A percentile compares a stretch with the other conserved stretches of the same genome.
These are phyloP conservation scores for Thyridium curvatum DNA, from an alignment of 2,329 filamentous ascomycete genomes.

Conservation along the genomic window DNA sequence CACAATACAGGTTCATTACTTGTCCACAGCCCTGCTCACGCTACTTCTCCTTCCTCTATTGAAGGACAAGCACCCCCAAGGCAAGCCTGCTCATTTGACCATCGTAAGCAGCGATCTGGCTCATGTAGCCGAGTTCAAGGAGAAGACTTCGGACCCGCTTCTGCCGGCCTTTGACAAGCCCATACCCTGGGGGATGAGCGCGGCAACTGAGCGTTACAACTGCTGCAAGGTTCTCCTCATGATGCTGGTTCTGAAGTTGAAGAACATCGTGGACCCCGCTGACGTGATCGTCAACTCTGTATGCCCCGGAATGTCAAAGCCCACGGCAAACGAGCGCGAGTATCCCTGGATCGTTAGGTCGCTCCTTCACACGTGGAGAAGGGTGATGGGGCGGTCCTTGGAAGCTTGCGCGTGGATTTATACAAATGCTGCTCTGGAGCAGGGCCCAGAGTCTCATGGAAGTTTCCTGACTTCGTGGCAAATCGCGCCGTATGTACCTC, in stretches of 20 bases:
- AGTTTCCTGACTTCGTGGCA: constrained; percentile 1
- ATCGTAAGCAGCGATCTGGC: not conserved
- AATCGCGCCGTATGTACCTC: not conserved
- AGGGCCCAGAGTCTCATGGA: constrained; percentile 1
- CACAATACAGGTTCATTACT: not conserved
- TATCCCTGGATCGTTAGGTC: not conserved
- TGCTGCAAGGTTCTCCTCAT: not conserved
- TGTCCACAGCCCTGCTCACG: constrained; percentile 1
- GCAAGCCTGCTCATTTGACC: constrained; percentile 1
- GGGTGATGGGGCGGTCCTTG: not conserved
- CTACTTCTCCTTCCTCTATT: not conserved
- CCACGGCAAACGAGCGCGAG: constrained; percentile 1
- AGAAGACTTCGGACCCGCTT: not conserved
- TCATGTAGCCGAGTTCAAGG: not conserved
- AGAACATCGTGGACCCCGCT: not conserved
- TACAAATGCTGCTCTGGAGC: not conserved
- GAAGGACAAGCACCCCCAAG: not conserved
- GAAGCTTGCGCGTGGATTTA: constrained; percentile 1
- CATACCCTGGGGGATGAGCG: not conserved
- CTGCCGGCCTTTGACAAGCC: constrained; percentile 1
- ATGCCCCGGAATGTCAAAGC: constrained; percentile 1
- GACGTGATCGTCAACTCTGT: constrained; percentile 1
- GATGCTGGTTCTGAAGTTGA: constrained; percentile 1
- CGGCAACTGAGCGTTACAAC: constrained; percentile 1
- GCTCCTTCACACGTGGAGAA: not conserved